Evolutionary conservation across 139 green algal species (phyloP), one percentile per base, ranked within the genome.

Genomic region (Parachlorella kessleri): DNA sequence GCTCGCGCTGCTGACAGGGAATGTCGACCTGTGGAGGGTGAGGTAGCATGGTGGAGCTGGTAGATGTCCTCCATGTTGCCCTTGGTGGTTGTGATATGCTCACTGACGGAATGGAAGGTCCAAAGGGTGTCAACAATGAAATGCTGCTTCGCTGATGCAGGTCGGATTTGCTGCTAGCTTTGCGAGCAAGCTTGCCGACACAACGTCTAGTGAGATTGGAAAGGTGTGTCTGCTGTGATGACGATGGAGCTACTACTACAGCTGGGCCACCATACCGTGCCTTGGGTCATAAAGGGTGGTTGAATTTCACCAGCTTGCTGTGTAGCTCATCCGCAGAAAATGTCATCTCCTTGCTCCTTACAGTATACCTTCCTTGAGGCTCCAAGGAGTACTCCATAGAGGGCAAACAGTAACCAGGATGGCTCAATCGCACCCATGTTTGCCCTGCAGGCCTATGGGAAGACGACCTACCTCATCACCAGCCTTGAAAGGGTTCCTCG

Each of bases 161-260:
- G 72, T 95, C 10, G 94, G 91, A 6, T 98, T 96, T 86, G 89
- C 94, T n/a, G 94, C 94, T 9, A 94, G 84, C 76, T 95, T 97
- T 79, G 88, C 85, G n/a, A 93, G 91, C 84, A 99, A 99, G 84
- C 88, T 99, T 4, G 93, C 91, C 0, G 96, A 99, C 86, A 99
- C 96, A 28, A 91, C 94, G 7, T 96, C 93, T 7, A 96, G 89
- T 30, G 96, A 99, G 82, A 87, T 99, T 10, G 96, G 96, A 38
- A 99, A 99, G 89, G 94, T 92, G 66, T 40, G 82, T 4, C 30
- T 8, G 38, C 3, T 76, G 36, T 59, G 48, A n/a, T n/a, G n/a
- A n/a, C n/a, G n/a, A n/a, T n/a, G n/a, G n/a, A n/a, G n/a, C n/a
- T n/a, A n/a, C n/a, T n/a, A n/a, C n/a, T n/a, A n/a, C n/a, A n/a